A percentile compares a stretch with the other conserved stretches of the same genome.
phyloP scores from a whole-genome alignment of 495 filamentous ascomycete genomes.

The Annulohypoxylon bovei region DNA sequence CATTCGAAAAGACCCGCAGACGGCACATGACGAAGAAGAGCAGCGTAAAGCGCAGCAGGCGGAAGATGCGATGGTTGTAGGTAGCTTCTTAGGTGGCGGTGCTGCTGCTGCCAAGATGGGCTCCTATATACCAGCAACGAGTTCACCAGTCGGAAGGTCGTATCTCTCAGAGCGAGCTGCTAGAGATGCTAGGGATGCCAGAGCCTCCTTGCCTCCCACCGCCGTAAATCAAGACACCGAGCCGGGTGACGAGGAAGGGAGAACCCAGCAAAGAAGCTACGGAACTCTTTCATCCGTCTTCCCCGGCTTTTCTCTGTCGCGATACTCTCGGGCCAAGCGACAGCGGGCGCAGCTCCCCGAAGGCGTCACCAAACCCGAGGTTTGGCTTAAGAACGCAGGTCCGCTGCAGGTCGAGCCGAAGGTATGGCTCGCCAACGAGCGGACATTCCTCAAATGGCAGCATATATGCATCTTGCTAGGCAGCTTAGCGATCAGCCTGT shows the following conservation, averaged over 20 bases:
- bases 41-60: conserved; percentile 78
- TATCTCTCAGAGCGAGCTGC: conserved; percentile 60
- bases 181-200: conserved; percentile 52
- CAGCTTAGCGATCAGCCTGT: conserved; percentile 81
- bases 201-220: conserved; percentile 25
- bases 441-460: conserved; percentile 98
- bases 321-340: conserved; percentile 69
- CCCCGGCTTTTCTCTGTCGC: conserved; percentile 77
- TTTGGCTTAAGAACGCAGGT: conserved; percentile 92
- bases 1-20: conserved; percentile 90
- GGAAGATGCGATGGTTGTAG: conserved; percentile 88
- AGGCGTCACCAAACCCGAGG: conserved; percentile 82
- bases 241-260: conserved; percentile 42
- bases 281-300: conserved; percentile 68
- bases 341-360: conserved; percentile 68
- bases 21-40: conserved; percentile 91
- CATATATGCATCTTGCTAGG: conserved; percentile 89
- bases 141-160: conserved; percentile 69
- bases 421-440: conserved; percentile 97
- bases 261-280: conserved; percentile 50
- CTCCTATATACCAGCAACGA: conserved; percentile 64
- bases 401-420: conserved; percentile 93
- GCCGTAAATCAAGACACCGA: conserved; percentile 36
- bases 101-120: conserved; percentile 44
- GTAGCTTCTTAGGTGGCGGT: conserved; percentile 74